Conservation (phyloP, 2,329 filamentous ascomycete genomes). For the Xylariaceae sp. region DNA sequence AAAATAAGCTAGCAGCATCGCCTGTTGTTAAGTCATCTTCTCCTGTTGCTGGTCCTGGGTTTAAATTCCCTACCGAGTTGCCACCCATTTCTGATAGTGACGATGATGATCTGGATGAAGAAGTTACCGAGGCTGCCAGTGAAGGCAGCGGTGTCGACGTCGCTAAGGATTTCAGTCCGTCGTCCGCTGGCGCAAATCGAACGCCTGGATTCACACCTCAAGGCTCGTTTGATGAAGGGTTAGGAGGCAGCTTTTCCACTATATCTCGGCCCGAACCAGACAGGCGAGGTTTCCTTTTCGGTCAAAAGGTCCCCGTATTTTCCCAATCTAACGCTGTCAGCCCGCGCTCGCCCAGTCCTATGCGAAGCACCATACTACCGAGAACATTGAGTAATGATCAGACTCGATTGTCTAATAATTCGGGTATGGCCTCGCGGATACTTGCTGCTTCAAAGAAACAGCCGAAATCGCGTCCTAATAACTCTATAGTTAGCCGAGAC, state of each 20-base stretch:
- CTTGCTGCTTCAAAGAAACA: conserved; percentile 39
- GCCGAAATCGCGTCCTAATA: conserved; percentile 35
- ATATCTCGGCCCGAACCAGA: conserved; percentile 45
- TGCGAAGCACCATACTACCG: conserved; percentile 55
- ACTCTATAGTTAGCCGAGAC: conserved; percentile 40
- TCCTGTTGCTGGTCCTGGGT: conserved; percentile 26
- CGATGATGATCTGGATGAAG: conserved; percentile 44
- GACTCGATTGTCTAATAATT: conserved; percentile 56
- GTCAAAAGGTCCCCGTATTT: conserved; percentile 49
- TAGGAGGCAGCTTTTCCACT: conserved; percentile 45
- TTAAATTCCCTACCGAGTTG: conserved; percentile 32
- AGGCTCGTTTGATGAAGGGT: conserved; percentile 51
- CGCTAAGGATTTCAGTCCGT: conserved; percentile 58
- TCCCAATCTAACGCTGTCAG: conserved; percentile 52
- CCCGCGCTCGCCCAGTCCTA: conserved; percentile 69
- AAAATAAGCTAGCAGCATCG: conserved; percentile 28
- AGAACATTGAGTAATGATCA: conserved; percentile 47
- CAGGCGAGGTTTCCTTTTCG: conserved; percentile 47
- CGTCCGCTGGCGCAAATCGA: conserved; percentile 40
- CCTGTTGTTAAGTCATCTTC: conserved; percentile 24
- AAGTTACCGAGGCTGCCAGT: conserved; percentile 42
- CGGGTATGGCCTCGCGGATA: conserved; percentile 54
- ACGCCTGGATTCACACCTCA: conserved; percentile 53
- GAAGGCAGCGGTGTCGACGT: conserved; percentile 63
- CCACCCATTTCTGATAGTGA: conserved; percentile 36